phyloP scores from a whole-genome alignment of 805 yeast species.

The Candida schatavii region DNA sequence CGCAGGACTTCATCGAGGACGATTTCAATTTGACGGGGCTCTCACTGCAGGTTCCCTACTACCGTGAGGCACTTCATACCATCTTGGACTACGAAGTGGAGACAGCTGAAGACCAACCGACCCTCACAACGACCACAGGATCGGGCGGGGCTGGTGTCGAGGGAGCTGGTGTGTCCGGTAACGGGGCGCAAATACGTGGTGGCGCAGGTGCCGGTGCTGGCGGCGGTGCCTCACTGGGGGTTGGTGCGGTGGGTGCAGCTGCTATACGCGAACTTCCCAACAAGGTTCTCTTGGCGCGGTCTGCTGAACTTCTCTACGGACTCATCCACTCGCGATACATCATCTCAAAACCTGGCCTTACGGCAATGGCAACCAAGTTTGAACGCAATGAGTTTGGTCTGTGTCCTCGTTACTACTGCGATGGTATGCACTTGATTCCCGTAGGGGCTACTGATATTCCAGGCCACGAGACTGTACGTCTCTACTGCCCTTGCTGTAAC shows the following conservation, averaged over 20 bases:
- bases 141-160: constrained; percentile 16
- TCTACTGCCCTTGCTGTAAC: constrained; percentile 92
- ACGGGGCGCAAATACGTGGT: not conserved
- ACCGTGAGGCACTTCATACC: constrained; percentile 86
- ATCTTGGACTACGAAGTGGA: constrained; percentile 78
- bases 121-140: constrained; percentile 8
- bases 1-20: constrained; percentile 91
- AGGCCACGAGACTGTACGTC: constrained; percentile 86
- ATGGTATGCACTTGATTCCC: constrained; percentile 86
- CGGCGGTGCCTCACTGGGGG: constrained; percentile 22
- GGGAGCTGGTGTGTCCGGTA: constrained; percentile 21
- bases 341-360: constrained; percentile 83
- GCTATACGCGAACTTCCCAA: constrained; percentile 57
- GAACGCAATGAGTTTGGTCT: constrained; percentile 86
- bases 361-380: constrained; percentile 90
- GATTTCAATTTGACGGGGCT: constrained; percentile 95
- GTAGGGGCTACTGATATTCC: constrained; percentile 89
- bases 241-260: constrained; percentile 22
- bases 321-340: constrained; percentile 91
- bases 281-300: constrained; percentile 75
- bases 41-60: constrained; percentile 80
- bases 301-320: constrained; percentile 91
- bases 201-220: not conserved
- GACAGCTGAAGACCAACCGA: constrained; percentile 35
- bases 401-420: constrained; percentile 88